These are phyloP conservation scores for Pseudocercospora macadamiae DNA, from an alignment of 2,329 filamentous ascomycete genomes.

Conservation along the genomic window DNA sequence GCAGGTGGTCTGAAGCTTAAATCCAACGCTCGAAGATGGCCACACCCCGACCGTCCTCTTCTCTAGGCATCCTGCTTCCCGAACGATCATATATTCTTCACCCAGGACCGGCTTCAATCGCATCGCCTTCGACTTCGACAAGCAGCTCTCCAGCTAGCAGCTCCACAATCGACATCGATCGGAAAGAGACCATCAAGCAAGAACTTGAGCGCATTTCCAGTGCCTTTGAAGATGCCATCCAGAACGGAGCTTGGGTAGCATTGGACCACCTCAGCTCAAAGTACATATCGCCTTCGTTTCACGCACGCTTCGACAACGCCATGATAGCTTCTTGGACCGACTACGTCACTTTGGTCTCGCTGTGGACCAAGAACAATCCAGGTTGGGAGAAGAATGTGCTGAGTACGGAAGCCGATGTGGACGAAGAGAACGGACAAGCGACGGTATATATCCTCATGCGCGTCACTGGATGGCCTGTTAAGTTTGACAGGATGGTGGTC, in stretches of 20 bases:
- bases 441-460: constrained; percentile 6
- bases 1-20: background rate
- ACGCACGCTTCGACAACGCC: constrained; percentile 3
- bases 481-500: constrained; percentile 6
- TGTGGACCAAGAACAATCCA: background rate
- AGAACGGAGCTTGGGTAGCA: background rate
- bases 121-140: background rate
- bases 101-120: background rate
- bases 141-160: background rate
- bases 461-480: background rate
- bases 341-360: background rate
- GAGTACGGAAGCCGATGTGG: constrained; percentile 1
- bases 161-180: background rate
- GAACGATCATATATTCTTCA: background rate
- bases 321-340: constrained; percentile 6
- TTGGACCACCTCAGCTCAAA: background rate
- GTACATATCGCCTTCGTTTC: constrained; percentile 2
- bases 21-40: constrained; percentile 1
- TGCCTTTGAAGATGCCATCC: constrained; percentile 4
- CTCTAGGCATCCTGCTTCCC: constrained; percentile 4
- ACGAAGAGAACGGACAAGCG: constrained; percentile 3
- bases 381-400: constrained; percentile 10
- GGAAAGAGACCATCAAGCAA: constrained; percentile 1
- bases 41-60: background rate
- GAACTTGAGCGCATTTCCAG: constrained; percentile 7